phyloP scores from a whole-genome alignment of 192 early-diverging fungal genomes.

The Backusella circina region DNA sequence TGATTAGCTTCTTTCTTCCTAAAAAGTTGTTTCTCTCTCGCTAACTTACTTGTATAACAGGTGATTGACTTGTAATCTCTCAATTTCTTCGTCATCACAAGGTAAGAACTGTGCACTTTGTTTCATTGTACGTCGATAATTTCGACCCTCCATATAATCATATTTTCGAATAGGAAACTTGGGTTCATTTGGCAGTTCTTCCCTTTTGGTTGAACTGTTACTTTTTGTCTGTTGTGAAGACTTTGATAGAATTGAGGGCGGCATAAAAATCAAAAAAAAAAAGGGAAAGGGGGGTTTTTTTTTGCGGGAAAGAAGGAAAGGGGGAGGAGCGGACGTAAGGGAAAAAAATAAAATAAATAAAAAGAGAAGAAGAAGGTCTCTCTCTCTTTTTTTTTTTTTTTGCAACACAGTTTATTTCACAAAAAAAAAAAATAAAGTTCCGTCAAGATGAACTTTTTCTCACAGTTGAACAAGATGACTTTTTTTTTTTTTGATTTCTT shows the following conservation, averaged over 20 bases:
- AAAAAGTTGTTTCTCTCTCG: too few relatives aligned
- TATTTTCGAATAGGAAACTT: conserved; percentile 15
- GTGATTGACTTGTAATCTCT: conserved; percentile 25
- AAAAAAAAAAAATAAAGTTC: too few relatives aligned
- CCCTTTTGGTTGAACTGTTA: background rate
- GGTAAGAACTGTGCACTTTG: conserved; percentile 19
- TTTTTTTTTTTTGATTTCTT: too few relatives aligned
- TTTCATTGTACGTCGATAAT: conserved; percentile 8
- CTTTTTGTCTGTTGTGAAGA: background rate
- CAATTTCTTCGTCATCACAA: conserved; percentile 34
- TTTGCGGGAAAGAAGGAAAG: background rate
- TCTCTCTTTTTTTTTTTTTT: too few relatives aligned
- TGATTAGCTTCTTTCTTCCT: background rate
- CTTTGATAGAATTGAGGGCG: background rate
- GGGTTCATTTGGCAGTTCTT: background rate
- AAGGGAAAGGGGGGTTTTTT: background rate
- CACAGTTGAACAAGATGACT: too few relatives aligned
- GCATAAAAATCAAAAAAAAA: too few relatives aligned
- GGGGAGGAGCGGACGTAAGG: background rate
- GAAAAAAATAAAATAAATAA: background rate
- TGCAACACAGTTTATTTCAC: too few relatives aligned
- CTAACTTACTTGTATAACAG: conserved; percentile 15
- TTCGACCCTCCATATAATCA: conserved; percentile 24
- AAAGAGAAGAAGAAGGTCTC: background rate
- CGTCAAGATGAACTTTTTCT: too few relatives aligned